These are phyloP conservation scores for Tuber umbilicatum DNA, from an alignment of 495 filamentous ascomycete genomes.

Conservation along the genomic window DNA sequence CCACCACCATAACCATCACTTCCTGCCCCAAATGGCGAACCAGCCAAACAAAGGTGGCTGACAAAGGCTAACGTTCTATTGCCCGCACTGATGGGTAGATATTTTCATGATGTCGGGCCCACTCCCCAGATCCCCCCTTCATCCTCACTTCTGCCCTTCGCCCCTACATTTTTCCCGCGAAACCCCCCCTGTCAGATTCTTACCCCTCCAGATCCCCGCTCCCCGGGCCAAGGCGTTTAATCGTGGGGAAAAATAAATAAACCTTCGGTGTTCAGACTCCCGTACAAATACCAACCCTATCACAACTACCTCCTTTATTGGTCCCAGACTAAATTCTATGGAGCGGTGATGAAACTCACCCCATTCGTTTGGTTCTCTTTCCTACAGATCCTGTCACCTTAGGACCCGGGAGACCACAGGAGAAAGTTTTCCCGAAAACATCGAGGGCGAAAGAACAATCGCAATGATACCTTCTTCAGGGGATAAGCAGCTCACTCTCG, in stretches of 20 bases:
- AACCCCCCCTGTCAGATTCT: background rate
- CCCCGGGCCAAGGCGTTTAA: background rate
- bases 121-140: background rate
- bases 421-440: background rate
- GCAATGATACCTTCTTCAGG: conserved; percentile 25
- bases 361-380: conserved; percentile 4
- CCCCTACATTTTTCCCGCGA: background rate
- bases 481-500: conserved; percentile 39
- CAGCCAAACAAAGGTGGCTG: background rate
- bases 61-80: background rate
- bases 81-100: background rate
- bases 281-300: background rate
- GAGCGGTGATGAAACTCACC: conserved; percentile 30
- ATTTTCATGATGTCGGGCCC: background rate
- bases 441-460: background rate
- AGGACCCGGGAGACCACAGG: conserved; percentile 4
- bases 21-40: background rate
- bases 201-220: background rate
- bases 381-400: conserved; percentile 21
- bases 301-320: conserved; percentile 2
- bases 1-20: background rate
- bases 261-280: background rate
- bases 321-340: background rate
- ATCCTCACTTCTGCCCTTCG: background rate
- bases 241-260: conserved; percentile 7